These are phyloP conservation scores for Aspergillus taichungensis DNA, from an alignment of 495 filamentous ascomycete genomes.

Conservation along the genomic window DNA sequence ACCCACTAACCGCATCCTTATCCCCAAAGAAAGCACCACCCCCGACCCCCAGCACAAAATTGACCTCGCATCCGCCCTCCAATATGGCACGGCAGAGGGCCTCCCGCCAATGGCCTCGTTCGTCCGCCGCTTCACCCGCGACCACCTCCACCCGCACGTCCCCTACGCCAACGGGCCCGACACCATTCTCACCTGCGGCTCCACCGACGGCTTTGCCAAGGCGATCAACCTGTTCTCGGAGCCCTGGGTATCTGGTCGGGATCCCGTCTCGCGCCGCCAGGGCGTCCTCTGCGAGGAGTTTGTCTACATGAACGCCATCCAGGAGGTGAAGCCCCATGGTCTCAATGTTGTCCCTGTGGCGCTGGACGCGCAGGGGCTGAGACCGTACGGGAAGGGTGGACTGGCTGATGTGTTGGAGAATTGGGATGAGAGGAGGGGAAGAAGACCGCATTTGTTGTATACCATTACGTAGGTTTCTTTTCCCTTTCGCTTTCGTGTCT, in stretches of 20 bases:
- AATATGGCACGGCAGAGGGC: constrained; percentile 75
- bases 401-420: constrained; percentile 69
- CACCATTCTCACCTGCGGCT: constrained; percentile 65
- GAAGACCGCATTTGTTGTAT: constrained; percentile 77
- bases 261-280: constrained; percentile 57
- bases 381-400: constrained; percentile 53
- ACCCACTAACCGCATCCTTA: constrained; percentile 44
- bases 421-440: constrained; percentile 68
- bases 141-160: constrained; percentile 70
- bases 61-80: constrained; percentile 71
- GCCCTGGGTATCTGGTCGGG: constrained; percentile 58
- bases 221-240: constrained; percentile 62
- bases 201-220: constrained; percentile 80
- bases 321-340: constrained; percentile 57
- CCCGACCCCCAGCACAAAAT: constrained; percentile 54
- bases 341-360: constrained; percentile 61
- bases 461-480: constrained; percentile 66
- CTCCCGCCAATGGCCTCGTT: constrained; percentile 68
- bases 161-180: constrained; percentile 72
- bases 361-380: constrained; percentile 74
- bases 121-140: constrained; percentile 64
- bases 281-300: constrained; percentile 71
- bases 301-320: constrained; percentile 65
- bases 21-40: constrained; percentile 57
- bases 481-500: not conserved